phyloP scores from a whole-genome alignment of 2,329 filamentous ascomycete genomes.

The Alternaria conjuncta region DNA sequence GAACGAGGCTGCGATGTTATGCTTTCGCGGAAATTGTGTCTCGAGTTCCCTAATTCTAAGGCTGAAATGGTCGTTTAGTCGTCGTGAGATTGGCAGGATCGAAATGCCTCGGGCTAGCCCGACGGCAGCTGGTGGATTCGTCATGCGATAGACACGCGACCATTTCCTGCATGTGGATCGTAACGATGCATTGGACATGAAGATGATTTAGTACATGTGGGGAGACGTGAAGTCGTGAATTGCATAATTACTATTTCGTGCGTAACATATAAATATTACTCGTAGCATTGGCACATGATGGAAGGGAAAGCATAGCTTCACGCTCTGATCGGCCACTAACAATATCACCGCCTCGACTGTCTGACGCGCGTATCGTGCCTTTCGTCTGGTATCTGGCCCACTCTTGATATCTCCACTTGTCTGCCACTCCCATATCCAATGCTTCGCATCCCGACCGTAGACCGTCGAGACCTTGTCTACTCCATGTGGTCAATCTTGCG shows the following conservation, averaged over 20 bases:
- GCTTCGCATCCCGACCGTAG: background rate
- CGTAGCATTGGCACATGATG: background rate
- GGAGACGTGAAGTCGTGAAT: background rate
- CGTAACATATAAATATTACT: background rate
- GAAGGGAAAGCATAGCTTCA: background rate
- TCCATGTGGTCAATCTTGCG: constrained; percentile 32
- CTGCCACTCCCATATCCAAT: background rate
- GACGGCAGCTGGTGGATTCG: background rate
- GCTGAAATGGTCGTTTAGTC: background rate
- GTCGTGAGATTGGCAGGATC: background rate
- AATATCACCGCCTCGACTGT: background rate
- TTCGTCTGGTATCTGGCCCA: background rate
- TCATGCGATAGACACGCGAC: background rate
- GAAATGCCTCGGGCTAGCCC: background rate
- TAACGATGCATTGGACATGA: background rate
- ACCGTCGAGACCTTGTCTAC: background rate
- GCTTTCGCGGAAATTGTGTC: background rate
- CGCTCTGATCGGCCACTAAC: background rate
- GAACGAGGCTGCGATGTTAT: constrained; percentile 7
- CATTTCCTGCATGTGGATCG: background rate
- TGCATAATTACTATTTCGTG: background rate
- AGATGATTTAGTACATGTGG: background rate
- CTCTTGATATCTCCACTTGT: background rate
- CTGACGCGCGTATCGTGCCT: background rate
- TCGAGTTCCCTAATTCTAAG: background rate